Conservation (phyloP, 2,329 filamentous ascomycete species). For the Golovinomyces cichoracearum region DNA sequence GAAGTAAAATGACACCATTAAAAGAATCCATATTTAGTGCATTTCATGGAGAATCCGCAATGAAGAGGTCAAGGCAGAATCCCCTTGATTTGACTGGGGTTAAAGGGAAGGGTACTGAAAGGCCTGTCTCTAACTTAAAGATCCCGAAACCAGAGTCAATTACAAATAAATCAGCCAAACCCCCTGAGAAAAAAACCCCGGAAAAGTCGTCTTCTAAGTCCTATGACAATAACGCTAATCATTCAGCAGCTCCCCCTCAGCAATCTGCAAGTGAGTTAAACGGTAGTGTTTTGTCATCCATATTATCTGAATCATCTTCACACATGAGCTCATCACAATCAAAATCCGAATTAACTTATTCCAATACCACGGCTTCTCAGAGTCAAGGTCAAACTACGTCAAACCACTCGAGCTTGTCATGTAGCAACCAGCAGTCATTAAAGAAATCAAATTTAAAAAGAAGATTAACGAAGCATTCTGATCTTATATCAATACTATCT, state of each 20-base stretch:
- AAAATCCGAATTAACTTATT: slow-evolving; percentile 9
- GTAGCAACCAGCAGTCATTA: slow-evolving; percentile 6
- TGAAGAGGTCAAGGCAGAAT: slow-evolving; percentile 6
- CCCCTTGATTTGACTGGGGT: slow-evolving; percentile 9
- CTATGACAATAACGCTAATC: slow-evolving; percentile 1
- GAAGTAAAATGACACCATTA: slow-evolving; percentile 23
- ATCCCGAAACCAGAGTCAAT: slow-evolving; percentile 2
- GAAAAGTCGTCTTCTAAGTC: not conserved
- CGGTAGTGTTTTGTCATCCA: slow-evolving; percentile 12
- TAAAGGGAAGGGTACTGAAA: slow-evolving; percentile 7
- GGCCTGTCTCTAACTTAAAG: not conserved
- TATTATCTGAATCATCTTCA: slow-evolving; percentile 13
- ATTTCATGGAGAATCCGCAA: slow-evolving; percentile 33
- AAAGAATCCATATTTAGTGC: slow-evolving; percentile 34
- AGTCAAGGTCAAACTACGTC: slow-evolving; percentile 10
- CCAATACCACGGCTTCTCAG: slow-evolving; percentile 20
- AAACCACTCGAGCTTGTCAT: slow-evolving; percentile 9
- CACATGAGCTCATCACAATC: slow-evolving; percentile 1
- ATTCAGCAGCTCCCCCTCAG: slow-evolving; percentile 5
- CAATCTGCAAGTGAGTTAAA: slow-evolving; percentile 5
- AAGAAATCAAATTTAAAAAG: slow-evolving; percentile 21
- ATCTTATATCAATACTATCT: slow-evolving; percentile 79
- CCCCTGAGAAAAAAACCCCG: not conserved
- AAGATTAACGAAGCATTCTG: slow-evolving; percentile 69
- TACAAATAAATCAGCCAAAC: slow-evolving; percentile 2